Base-by-base conservation (phyloP, 1,139 yeast species). In the Candida pseudoviswanathii region DNA sequence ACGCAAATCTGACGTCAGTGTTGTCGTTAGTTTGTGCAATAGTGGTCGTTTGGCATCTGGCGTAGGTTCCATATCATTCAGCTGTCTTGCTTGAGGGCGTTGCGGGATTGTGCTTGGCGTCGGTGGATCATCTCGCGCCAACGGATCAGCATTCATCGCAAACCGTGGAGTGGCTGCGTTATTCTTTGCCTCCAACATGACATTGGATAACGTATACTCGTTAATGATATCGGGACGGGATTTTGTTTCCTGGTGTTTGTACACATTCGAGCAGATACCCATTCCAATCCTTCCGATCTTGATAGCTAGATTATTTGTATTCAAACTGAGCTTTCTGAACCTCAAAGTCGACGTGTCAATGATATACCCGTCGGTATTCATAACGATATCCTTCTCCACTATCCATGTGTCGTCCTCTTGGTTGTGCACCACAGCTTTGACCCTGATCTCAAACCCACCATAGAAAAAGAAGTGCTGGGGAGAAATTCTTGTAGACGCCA, bases 361-460 rank as follows among this genome's bases (percentile, higher is more conserved):
- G 21, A 76, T 61, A 56, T 63, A 76, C 0, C 74, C 80, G 51
- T 70, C 61, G 32, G 65, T 62, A 57, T 76, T 76, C 56, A 73
- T 53, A 5, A 56, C 53, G 6, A 75, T 49, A 37, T 60, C 61
- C 52, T 71, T 73, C 34, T 65, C 62, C 7, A 76, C 63, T 4
- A 74, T 60, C 80, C 80, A 76, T 21, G 73, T 56, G 45, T 70
- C 71, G 3, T 60, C 45, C 1, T 61, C 60, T 3, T 62, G 51
- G 22, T 59, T 50, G 49, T 68, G 65, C 3, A 54, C 51, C 2
- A 66, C 68, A 0, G 65, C 57, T 29, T 61, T 64, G 27, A 60
- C 59, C 24, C 54, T 54, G 25, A 76, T 53, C 51, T 58, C 60
- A 56, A 72, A 76, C 3, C 81, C 81, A 4, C 80, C 81, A 51